phyloP scores from a whole-genome alignment of 345 rosid species.

The Dimocarpus longan region DNA sequence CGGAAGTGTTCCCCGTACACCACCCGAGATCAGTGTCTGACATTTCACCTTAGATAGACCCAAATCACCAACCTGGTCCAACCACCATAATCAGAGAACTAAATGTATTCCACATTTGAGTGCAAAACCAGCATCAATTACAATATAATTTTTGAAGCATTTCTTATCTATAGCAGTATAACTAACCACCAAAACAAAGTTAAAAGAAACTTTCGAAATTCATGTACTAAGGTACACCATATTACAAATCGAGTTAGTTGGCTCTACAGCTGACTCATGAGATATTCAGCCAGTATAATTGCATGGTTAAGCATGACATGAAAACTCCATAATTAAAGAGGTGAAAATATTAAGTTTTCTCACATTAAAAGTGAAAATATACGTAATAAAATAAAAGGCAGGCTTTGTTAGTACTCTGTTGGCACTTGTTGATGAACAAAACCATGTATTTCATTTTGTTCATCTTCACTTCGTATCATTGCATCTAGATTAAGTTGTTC shows the following conservation, averaged over 20 bases:
- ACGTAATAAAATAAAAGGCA: background rate
- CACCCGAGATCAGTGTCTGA: slow-evolving; percentile 66
- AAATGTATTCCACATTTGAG: background rate
- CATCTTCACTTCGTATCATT: no score
- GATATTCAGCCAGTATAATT: background rate
- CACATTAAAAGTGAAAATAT: background rate
- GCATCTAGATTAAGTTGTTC: no score
- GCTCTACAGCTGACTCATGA: background rate
- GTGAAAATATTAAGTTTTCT: background rate
- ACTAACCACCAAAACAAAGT: background rate
- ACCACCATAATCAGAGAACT: slow-evolving; percentile 18
- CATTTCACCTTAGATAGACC: slow-evolving; percentile 70
- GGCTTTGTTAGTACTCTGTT: no score
- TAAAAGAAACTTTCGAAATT: background rate
- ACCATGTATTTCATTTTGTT: no score
- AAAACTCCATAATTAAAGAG: background rate
- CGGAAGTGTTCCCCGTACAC: slow-evolving; percentile 70
- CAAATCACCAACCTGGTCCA: slow-evolving; percentile 60
- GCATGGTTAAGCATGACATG: no score
- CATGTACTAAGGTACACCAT: background rate
- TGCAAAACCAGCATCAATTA: background rate
- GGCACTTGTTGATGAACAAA: no score
- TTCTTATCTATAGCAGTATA: background rate
- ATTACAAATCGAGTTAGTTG: background rate
- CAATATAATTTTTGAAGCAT: background rate